Conservation (phyloP, 192 early-diverging fungal genomes). For the Cladochytrium replicatum region DNA sequence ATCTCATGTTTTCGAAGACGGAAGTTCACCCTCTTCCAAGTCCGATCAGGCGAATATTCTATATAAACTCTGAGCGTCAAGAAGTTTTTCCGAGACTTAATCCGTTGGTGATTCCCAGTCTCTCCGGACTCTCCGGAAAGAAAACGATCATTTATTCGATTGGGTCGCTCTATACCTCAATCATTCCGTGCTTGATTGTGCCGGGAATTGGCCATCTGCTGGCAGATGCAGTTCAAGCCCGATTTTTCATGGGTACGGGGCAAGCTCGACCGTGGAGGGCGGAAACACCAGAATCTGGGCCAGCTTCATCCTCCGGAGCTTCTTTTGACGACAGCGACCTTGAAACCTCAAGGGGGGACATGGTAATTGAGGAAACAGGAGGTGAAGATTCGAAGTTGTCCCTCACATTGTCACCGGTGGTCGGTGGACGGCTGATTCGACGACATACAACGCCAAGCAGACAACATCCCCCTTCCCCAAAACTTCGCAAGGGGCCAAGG, state of each 20-base stretch:
- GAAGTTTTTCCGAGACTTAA: constrained; percentile 60
- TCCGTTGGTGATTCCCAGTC: constrained; percentile 34
- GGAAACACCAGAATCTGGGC: no score
- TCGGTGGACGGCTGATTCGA: no score
- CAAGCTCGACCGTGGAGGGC: no score
- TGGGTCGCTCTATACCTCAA: constrained; percentile 64
- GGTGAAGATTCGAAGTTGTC: no score
- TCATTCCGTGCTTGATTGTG: constrained; percentile 61
- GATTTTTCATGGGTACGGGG: constrained; percentile 27
- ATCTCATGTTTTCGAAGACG: constrained; percentile 47
- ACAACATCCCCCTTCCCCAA: no score
- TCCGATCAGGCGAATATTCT: constrained; percentile 55
- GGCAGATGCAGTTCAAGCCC: constrained; percentile 27
- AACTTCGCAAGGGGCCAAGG: no score
- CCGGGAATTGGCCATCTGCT: constrained; percentile 55
- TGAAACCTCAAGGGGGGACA: no score
- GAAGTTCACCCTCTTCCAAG: constrained; percentile 27
- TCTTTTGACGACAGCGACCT: no score
- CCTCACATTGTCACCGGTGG: no score
- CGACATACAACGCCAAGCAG: no score
- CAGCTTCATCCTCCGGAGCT: no score
- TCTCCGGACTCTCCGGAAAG: constrained; percentile 25
- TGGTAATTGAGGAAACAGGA: no score
- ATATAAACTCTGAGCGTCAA: constrained; percentile 60
- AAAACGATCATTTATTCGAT: constrained; percentile 57